Evolutionary conservation across 345 rosid genomes (phyloP).

Genomic region (Syzygium oleosum): DNA sequence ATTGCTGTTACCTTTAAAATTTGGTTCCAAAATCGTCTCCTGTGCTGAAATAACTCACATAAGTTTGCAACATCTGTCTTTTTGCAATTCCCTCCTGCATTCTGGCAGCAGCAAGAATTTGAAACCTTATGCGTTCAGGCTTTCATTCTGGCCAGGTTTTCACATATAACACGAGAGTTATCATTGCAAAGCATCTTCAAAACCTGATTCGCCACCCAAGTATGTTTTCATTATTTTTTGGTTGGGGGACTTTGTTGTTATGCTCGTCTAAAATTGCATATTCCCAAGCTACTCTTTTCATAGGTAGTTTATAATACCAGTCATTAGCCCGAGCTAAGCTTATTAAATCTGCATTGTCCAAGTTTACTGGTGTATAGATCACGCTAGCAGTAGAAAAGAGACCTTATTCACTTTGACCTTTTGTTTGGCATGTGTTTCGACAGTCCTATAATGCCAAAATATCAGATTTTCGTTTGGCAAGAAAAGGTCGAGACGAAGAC

Average conservation of each 20-base stretch:
- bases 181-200: not conserved
- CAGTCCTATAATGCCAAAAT: not conserved
- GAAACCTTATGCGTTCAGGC: not conserved
- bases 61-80: not conserved
- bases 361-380: not conserved
- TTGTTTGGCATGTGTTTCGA: not conserved
- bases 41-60: not conserved
- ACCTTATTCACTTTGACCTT: not conserved
- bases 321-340: not conserved
- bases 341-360: not conserved
- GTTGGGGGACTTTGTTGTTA: not conserved
- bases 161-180: not conserved
- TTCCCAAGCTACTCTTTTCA: not conserved
- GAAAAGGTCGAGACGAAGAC: not conserved
- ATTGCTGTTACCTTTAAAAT: not conserved
- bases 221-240: not conserved
- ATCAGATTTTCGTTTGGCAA: conserved; percentile 8
- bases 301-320: not conserved
- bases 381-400: not conserved
- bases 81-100: not conserved
- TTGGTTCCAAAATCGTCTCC: not conserved
- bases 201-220: not conserved
- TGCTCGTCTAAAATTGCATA: not conserved
- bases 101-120: not conserved
- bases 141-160: not conserved